Percentiles rank a stretch among this genome's conserved stretches.
These are phyloP conservation scores for Tritrichomonas musculus DNA, from an alignment of 208 protist genomes.

Conservation along the genomic window DNA sequence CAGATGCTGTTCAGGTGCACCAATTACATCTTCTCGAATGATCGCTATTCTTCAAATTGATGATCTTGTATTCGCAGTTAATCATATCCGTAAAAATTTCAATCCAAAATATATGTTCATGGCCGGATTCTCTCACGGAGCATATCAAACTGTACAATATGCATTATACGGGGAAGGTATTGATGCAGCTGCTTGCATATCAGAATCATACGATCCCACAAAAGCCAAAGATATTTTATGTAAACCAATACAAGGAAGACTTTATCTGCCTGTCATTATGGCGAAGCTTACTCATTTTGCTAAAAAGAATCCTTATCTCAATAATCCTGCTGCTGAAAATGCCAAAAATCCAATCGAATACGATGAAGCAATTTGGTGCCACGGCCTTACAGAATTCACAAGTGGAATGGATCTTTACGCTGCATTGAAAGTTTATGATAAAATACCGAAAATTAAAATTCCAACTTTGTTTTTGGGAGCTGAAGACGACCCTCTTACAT, in stretches of 20 bases:
- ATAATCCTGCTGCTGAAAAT: not conserved
- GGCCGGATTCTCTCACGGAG: not conserved
- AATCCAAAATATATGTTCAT: not conserved
- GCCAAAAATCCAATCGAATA: not conserved
- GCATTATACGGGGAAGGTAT: not conserved
- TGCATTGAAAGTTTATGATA: not conserved
- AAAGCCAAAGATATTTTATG: not conserved
- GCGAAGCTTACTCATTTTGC: not conserved
- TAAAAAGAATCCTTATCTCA: not conserved
- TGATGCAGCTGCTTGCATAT: not conserved
- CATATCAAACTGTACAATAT: not conserved
- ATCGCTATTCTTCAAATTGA: no score
- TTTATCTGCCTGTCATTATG: not conserved
- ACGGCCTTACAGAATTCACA: not conserved
- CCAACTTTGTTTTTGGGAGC: not conserved
- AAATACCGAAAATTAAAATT: not conserved
- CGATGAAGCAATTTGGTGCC: not conserved
- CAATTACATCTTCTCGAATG: not conserved
- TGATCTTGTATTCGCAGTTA: not conserved
- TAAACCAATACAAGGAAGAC: not conserved
- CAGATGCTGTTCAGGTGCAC: not conserved
- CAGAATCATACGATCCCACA: not conserved
- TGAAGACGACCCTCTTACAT: not conserved
- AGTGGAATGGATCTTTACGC: not conserved
- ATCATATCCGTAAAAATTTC: not conserved